Base-by-base conservation (phyloP, 2,329 filamentous ascomycete species). In the Phyllosticta citriasiana region DNA sequence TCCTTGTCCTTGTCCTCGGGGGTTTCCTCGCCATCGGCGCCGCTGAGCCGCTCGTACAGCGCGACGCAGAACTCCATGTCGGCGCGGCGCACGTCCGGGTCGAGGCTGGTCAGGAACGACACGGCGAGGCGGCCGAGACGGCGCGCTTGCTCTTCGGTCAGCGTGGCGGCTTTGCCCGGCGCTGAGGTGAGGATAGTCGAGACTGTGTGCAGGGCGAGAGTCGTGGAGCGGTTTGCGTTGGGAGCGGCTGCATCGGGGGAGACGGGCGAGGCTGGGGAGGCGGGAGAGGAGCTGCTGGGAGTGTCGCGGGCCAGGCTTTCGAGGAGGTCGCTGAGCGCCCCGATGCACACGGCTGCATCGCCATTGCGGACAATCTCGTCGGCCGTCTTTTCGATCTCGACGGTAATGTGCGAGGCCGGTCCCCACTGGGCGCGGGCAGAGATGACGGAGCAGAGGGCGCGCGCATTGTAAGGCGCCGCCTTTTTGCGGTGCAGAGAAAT, bases 61-160 rank as follows among this genome's bases (percentile, higher is more conserved):
- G 86, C 84, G 26, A 91, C 85, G 67, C 88, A 91, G n/a, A 91
- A 79, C 70, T 89, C 85, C 54, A 91, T 86, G n/a, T 88, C 87
- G 63, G 89, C 88, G 80, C 90, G 88, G 51, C 74, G 66, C 2
- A 77, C 72, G 62, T 77, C 73, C 14, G 73, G 70, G 53, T 78
- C 73, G 22, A 69, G 68, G 54, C 74, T 72, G 35, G 73, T 68
- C 64, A 75, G 66, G 62, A 68, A 72, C 27, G 67, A 66, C 8
- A 77, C 72, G 4, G 75, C 74, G n/a, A 74, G 63, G 27, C 66
- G 70, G 35, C 73, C 74, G 8, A 77, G 66, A n/a, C 72, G 69
- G 6, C 70, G 66, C 1, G 71, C 74, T 59, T 75, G 73, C 33
- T 71, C 71, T 2, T 66, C 60, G 6, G 69, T 65, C 2, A 77